Conservation (phyloP, 1,284 basidiomycete species). For the Omphalotus olearius region DNA sequence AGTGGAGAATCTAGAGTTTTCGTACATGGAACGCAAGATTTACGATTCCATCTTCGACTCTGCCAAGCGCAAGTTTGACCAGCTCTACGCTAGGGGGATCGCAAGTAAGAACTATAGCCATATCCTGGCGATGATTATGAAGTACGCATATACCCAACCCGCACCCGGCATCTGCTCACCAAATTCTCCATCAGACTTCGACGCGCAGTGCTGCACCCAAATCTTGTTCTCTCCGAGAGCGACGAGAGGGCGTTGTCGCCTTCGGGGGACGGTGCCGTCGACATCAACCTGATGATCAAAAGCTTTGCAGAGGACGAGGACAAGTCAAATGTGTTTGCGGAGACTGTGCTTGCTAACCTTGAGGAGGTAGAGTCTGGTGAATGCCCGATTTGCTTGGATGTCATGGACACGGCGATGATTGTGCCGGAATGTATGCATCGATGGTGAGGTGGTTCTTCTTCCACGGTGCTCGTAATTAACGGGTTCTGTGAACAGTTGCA, state of each 20-base stretch:
- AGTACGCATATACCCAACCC: conserved; percentile 38
- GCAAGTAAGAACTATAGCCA: conserved; percentile 86
- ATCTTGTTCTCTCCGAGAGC: conserved; percentile 59
- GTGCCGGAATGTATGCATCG: conserved; percentile 77
- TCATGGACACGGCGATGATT: conserved; percentile 67
- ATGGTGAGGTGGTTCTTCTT: conserved; percentile 42
- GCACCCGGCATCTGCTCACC: conserved; percentile 13
- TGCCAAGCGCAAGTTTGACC: conserved; percentile 71
- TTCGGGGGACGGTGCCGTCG: conserved; percentile 40
- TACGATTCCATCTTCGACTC: conserved; percentile 74
- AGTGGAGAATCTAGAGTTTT: conserved; percentile 74
- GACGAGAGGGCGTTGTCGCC: conserved; percentile 40
- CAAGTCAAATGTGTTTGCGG: conserved; percentile 50
- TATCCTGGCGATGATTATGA: conserved; percentile 89
- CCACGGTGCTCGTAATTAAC: neutral
- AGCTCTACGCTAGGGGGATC: conserved; percentile 70
- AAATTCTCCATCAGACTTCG: conserved; percentile 51
- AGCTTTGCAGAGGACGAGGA: conserved; percentile 41
- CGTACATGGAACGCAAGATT: conserved; percentile 71
- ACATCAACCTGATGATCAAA: conserved; percentile 62
- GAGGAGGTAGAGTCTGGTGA: conserved; percentile 47
- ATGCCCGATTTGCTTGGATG: conserved; percentile 81
- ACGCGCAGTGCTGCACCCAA: conserved; percentile 83
- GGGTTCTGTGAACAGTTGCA: conserved; percentile 51
- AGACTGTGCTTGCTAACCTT: conserved; percentile 28